Evolutionary conservation across 176 grass and related monocot genomes (phyloP).

Genomic region (Oryza meyeriana): DNA sequence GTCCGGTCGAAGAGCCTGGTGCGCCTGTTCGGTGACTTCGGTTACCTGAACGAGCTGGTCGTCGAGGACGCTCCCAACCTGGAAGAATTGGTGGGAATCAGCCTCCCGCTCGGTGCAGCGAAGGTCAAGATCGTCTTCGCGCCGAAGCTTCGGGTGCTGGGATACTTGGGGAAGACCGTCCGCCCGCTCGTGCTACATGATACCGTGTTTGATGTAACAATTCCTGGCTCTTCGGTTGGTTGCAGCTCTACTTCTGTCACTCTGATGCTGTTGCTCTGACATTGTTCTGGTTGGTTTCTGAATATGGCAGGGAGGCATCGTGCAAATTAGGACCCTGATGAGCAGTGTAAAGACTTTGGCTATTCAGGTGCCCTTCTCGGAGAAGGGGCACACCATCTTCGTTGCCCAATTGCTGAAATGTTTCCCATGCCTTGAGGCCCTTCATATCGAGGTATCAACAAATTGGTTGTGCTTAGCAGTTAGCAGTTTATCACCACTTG

Average conservation of each 20-base stretch:
- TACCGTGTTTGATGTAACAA: slow-evolving; percentile 38
- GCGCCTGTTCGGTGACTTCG: slow-evolving; percentile 33
- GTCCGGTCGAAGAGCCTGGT: slow-evolving; percentile 33
- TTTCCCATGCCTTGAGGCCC: slow-evolving; percentile 44
- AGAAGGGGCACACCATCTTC: slow-evolving; percentile 21
- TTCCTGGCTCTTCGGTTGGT: neutral
- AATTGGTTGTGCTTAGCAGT: neutral
- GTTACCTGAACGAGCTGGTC: slow-evolving; percentile 27
- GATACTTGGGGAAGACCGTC: slow-evolving; percentile 35
- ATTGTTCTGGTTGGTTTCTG: neutral
- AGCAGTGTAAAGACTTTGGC: slow-evolving; percentile 38
- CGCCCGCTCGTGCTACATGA: slow-evolving; percentile 35
- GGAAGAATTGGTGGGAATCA: slow-evolving; percentile 37
- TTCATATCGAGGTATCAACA: slow-evolving; percentile 31
- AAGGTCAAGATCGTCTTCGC: slow-evolving; percentile 33
- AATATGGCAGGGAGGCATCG: slow-evolving; percentile 37
- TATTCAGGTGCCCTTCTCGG: slow-evolving; percentile 39
- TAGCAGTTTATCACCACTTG: neutral
- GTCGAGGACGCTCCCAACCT: slow-evolving; percentile 45
- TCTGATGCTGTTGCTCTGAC: neutral
- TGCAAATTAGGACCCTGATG: slow-evolving; percentile 29
- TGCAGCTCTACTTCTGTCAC: neutral
- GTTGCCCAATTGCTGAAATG: slow-evolving; percentile 41
- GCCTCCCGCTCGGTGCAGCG: neutral
- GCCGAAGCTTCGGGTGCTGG: slow-evolving; percentile 42